Percentiles rank a stretch among this genome's conserved stretches.
Evolutionary conservation across 768 basidiomycete genomes (phyloP).

Genomic region (Fibroporia radiculosa): DNA sequence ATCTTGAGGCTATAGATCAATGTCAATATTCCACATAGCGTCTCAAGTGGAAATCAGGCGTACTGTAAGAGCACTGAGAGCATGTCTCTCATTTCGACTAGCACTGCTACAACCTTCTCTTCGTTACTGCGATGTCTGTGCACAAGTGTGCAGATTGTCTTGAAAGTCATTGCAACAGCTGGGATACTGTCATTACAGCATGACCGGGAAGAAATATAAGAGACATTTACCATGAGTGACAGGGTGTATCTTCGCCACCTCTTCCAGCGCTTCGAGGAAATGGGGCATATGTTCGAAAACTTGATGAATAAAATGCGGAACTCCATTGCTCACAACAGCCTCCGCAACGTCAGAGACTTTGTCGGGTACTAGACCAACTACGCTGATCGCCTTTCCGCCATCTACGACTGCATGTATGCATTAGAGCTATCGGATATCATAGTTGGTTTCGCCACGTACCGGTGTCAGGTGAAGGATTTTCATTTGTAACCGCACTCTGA

Average conservation of each 20-base stretch:
- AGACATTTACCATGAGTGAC: slow-evolving; percentile 18
- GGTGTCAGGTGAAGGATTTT: too few species aligned
- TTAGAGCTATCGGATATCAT: too few species aligned
- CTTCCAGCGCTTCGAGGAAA: slow-evolving; percentile 21
- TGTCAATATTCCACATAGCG: neutral
- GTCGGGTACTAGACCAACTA: too few species aligned
- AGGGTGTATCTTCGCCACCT: slow-evolving; percentile 20
- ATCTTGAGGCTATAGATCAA: slow-evolving; percentile 24
- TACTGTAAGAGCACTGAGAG: slow-evolving; percentile 41
- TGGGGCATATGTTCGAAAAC: slow-evolving; percentile 20
- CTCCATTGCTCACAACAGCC: too few species aligned
- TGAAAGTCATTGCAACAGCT: slow-evolving; percentile 46
- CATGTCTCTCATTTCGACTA: slow-evolving; percentile 43
- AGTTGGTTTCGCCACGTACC: too few species aligned
- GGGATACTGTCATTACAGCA: neutral
- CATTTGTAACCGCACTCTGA: too few species aligned
- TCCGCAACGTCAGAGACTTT: too few species aligned
- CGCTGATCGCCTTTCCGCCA: too few species aligned
- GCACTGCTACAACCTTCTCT: slow-evolving; percentile 37
- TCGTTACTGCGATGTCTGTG: slow-evolving; percentile 43
- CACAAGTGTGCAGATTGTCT: slow-evolving; percentile 39
- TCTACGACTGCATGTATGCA: too few species aligned
- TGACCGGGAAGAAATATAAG: neutral
- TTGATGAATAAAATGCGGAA: too few species aligned
- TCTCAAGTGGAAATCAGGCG: slow-evolving; percentile 8